Conservation (phyloP, 2,329 filamentous ascomycete genomes). For the Aspergillus sp. region DNA sequence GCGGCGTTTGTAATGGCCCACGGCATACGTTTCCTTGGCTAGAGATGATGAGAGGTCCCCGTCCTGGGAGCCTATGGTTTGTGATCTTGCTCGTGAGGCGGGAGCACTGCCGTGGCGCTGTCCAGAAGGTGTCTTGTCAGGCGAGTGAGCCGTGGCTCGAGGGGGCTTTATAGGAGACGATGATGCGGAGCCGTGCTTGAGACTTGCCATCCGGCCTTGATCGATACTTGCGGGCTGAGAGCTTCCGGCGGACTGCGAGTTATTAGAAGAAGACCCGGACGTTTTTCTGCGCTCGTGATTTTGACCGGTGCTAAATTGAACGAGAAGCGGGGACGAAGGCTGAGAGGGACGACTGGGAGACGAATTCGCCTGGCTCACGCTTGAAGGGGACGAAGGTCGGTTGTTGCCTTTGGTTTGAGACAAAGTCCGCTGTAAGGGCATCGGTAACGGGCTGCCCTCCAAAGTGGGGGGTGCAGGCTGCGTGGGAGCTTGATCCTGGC, state of each 20-base stretch:
- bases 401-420: conserved; percentile 78
- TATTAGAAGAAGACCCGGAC: conserved; percentile 81
- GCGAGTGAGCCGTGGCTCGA: conserved; percentile 48
- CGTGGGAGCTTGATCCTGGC: conserved; percentile 24
- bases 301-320: conserved; percentile 88
- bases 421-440: conserved; percentile 76
- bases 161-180: conserved; percentile 57
- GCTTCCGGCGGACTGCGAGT: conserved; percentile 72
- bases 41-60: conserved; percentile 70
- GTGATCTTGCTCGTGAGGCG: conserved; percentile 75
- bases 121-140: conserved; percentile 64
- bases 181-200: conserved; percentile 54
- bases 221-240: conserved; percentile 75
- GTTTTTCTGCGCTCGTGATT: conserved; percentile 84
- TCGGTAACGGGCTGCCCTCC: conserved; percentile 82
- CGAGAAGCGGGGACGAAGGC: conserved; percentile 85
- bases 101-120: conserved; percentile 63
- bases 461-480: conserved; percentile 69
- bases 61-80: conserved; percentile 93
- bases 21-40: conserved; percentile 63
- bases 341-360: conserved; percentile 86
- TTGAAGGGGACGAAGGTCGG: conserved; percentile 83
- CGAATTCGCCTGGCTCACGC: conserved; percentile 74
- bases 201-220: conserved; percentile 60
- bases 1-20: conserved; percentile 79